Evolutionary conservation across 441 rosid genomes (phyloP).

Genomic region (Melastoma candidum): DNA sequence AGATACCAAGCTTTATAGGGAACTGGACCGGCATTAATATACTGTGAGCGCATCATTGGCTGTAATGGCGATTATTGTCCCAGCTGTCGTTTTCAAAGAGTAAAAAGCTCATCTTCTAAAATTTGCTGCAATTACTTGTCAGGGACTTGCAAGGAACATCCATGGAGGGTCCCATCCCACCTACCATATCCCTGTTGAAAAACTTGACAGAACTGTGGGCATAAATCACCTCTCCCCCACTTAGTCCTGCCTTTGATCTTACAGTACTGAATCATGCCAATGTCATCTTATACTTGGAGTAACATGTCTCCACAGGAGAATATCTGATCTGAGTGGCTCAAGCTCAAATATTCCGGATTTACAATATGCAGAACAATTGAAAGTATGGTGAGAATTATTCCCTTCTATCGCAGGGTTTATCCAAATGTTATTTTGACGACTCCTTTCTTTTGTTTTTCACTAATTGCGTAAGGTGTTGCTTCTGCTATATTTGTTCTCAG

Average conservation of each 20-base stretch:
- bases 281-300: background rate
- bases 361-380: slow-evolving; percentile 15
- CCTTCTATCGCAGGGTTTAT: background rate
- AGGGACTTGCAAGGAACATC: slow-evolving; percentile 80
- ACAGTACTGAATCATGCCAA: background rate
- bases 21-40: slow-evolving; percentile 52
- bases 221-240: background rate
- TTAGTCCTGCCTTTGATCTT: background rate
- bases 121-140: slow-evolving; percentile 1
- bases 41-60: slow-evolving; percentile 36
- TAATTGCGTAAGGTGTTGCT: no score
- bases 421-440: no score
- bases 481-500: slow-evolving; percentile 22
- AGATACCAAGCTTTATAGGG: slow-evolving; percentile 71
- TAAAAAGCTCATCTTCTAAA: background rate
- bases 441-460: no score
- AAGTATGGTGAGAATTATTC: slow-evolving; percentile 40
- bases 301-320: slow-evolving; percentile 38
- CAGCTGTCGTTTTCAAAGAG: background rate
- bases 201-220: slow-evolving; percentile 49
- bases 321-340: slow-evolving; percentile 58
- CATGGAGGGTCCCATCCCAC: slow-evolving; percentile 80
- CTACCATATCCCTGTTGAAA: slow-evolving; percentile 38
- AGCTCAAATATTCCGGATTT: slow-evolving; percentile 46
- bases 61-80: background rate